A percentile compares a stretch with the other conserved stretches of the same genome.
Evolutionary conservation across 352 stramenopile genomes (phyloP).

Genomic region (Peronospora belbahrii): DNA sequence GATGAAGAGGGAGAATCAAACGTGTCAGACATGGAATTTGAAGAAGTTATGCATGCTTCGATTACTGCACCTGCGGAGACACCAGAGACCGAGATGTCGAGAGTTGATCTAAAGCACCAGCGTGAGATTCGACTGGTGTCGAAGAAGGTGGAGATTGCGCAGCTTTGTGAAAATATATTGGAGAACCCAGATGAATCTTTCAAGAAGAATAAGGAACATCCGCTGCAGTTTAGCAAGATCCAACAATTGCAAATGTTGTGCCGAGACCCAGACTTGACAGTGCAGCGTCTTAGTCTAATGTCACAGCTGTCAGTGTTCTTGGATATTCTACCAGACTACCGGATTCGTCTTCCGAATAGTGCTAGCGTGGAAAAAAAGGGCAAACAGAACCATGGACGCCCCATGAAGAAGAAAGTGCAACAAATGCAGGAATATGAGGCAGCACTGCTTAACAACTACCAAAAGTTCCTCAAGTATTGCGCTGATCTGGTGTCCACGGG

Average conservation of each 20-base stretch:
- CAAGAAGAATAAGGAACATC: slow-evolving; percentile 82
- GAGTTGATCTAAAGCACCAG: slow-evolving; percentile 60
- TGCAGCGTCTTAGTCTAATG: slow-evolving; percentile 86
- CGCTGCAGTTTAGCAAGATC: slow-evolving; percentile 68
- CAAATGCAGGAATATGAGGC: slow-evolving; percentile 82
- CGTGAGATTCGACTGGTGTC: slow-evolving; percentile 54
- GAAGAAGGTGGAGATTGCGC: slow-evolving; percentile 86
- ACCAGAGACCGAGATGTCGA: slow-evolving; percentile 15
- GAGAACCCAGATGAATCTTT: slow-evolving; percentile 82
- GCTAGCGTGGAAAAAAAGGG: slow-evolving; percentile 53
- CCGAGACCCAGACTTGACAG: slow-evolving; percentile 59
- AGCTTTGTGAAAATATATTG: slow-evolving; percentile 85
- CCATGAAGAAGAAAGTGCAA: slow-evolving; percentile 83
- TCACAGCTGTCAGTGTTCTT: slow-evolving; percentile 92
- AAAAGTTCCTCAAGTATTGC: slow-evolving; percentile 77
- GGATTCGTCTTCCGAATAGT: slow-evolving; percentile 87
- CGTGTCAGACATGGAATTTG: slow-evolving; percentile 78
- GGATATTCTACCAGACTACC: slow-evolving; percentile 93
- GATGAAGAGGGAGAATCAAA: slow-evolving; percentile 50
- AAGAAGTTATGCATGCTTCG: slow-evolving; percentile 43
- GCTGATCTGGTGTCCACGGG: slow-evolving; percentile 50
- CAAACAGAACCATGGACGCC: slow-evolving; percentile 76
- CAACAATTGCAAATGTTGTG: slow-evolving; percentile 69
- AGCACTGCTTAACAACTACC: slow-evolving; percentile 71
- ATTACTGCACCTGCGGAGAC: slow-evolving; percentile 5